phyloP scores from a whole-genome alignment of 2,329 filamentous ascomycete species.

The Colletotrichum destructivum region DNA sequence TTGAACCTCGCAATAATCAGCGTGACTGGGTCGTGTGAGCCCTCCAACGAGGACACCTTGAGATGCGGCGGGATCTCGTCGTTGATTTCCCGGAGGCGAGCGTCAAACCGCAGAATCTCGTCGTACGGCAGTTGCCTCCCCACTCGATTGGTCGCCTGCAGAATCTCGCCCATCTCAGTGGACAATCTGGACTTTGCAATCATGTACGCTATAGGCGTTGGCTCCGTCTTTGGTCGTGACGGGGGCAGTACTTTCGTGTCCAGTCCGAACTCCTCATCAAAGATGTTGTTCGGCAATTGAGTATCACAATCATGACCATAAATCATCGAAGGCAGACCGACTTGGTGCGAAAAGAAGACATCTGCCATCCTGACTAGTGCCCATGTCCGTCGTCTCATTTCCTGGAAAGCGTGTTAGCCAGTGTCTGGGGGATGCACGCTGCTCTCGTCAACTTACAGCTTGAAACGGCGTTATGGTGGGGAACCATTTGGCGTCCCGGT shows the following conservation, averaged over 20 bases:
- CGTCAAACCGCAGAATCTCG: conserved; percentile 74
- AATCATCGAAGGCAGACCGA: conserved; percentile 78
- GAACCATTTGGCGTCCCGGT: conserved; percentile 84
- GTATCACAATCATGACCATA: conserved; percentile 83
- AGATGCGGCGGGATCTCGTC: conserved; percentile 85
- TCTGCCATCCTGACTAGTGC: conserved; percentile 81
- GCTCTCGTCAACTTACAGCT: conserved; percentile 63
- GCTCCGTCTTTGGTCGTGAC: conserved; percentile 76
- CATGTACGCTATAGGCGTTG: conserved; percentile 85
- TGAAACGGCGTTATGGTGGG: conserved; percentile 80
- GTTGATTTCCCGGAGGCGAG: conserved; percentile 72
- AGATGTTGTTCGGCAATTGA: conserved; percentile 81
- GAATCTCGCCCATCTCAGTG: conserved; percentile 78
- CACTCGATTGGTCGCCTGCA: conserved; percentile 74
- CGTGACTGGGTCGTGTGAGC: conserved; percentile 84
- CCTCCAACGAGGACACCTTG: conserved; percentile 81
- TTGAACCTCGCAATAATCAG: conserved; percentile 89
- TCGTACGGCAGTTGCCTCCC: conserved; percentile 73
- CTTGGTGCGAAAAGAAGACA: conserved; percentile 83
- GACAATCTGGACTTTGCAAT: conserved; percentile 80
- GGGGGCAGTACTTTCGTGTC: conserved; percentile 77
- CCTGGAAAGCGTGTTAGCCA: conserved; percentile 55
- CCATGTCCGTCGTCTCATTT: conserved; percentile 81
- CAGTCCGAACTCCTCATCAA: conserved; percentile 84
- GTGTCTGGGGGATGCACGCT: too few relatives aligned